Conservation (phyloP, 2,329 filamentous ascomycete species). For the Colletotrichum orchidophilum region DNA sequence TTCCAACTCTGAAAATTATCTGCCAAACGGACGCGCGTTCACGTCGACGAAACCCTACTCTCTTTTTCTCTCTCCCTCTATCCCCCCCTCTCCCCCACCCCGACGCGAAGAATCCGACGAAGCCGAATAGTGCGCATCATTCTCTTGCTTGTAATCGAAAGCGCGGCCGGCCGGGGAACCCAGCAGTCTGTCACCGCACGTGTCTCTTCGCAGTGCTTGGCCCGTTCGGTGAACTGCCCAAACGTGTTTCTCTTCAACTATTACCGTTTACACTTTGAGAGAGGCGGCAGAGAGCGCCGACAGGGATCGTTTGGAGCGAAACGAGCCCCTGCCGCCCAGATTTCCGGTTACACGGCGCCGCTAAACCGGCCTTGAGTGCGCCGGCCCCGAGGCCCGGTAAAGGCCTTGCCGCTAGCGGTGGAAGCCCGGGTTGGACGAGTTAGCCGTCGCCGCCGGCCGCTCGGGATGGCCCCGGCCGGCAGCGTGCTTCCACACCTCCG, state of each 20-base stretch:
- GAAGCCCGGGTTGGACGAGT: neutral
- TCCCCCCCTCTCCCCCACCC: too few species aligned
- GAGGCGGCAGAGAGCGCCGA: neutral
- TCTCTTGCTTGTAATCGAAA: neutral
- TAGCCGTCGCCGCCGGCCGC: neutral
- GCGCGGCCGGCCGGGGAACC: neutral
- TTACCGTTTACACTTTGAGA: neutral
- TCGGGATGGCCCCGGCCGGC: neutral
- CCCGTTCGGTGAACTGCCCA: neutral
- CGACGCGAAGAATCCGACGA: neutral
- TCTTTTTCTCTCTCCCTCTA: neutral
- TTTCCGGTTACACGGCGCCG: neutral
- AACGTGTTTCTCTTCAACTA: neutral
- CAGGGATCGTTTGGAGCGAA: too few species aligned
- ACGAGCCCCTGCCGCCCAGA: neutral
- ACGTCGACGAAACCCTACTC: neutral
- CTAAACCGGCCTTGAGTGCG: too few species aligned
- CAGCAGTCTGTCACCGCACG: neutral
- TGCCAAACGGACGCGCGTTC: neutral
- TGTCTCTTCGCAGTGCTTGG: neutral
- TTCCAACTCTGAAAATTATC: too few species aligned
- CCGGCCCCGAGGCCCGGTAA: neutral
- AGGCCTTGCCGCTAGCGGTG: neutral
- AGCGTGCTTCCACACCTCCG: neutral
- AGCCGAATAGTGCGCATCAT: neutral